Evolutionary conservation across 2,329 filamentous ascomycete genomes (phyloP), one percentile per base, ranked within the genome.

Genomic region (Arthrobotrys sinensis): DNA sequence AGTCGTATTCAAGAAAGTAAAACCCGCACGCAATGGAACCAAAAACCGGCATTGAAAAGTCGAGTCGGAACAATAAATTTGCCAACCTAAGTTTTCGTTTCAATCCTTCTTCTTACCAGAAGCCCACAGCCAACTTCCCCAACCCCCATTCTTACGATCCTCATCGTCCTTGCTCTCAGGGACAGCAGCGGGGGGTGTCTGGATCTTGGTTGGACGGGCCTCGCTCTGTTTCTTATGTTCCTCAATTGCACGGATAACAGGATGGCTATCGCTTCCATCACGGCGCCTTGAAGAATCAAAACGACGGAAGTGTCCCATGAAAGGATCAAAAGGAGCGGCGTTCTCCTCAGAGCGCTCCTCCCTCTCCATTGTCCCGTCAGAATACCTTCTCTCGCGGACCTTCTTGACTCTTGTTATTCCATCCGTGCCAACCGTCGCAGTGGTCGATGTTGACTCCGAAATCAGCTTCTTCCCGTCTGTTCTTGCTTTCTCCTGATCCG

Each of bases 51-150:
- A 70, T 28, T 3, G 32, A 34, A 43, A 55, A 19, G 34, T 14
- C 43, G 19, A 50, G n/a, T 3, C 1, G 28, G 10, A 8, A 62
- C 3, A 36, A 34, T 21, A 11, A 24, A 21, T 24, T 24, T 32
- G 12, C 32, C 11, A 38, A 3, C 24, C 28, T 40, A 60, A 24
- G 24, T n/a, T 16, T 11, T 38, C 10, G 8, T 32, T 12, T 66
- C 45, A 70, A 19, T 76, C 72, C 50, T 78, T 68, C 45, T 78
- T 78, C 28, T 65, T 55, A 14, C 62, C 48, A 10, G 72, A 70
- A 40, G 75, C 67, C 75, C 75, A 78, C 11, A 78, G 8, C 75
- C 75, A 78, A 32, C 67, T 78, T 1, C 75, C 52, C 67, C 50
- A 72, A 8, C 75, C 75, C 7, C 75, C 67, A 6, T 46, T 62